Evolutionary conservation across 345 rosid species (phyloP), one percentile per base, ranked within the genome.

Genomic region (Gossypium herbaceum): DNA sequence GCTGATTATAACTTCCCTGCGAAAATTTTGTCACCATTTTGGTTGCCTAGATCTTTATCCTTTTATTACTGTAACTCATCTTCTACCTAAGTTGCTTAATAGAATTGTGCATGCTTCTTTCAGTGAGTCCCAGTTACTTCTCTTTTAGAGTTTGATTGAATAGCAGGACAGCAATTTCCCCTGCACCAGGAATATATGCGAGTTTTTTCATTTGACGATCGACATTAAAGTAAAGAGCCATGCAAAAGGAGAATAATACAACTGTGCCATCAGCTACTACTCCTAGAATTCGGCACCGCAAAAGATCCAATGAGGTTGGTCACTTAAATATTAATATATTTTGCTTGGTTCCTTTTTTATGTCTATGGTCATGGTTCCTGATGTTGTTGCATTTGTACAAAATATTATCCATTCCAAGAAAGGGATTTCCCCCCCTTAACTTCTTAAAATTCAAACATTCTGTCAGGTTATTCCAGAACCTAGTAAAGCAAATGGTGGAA

Each of bases 271-370:
- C 89, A 66, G 80, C 95, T 17, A 86, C 89, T 19, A 54, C 72
- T 44, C 76, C 76, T 62, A 84, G 91, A 74, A 62, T 81, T 76
- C 88, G 98, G 72, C 90, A 90, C 74, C 94, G 98, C 24, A 86
- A 70, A 81, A 90, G 93, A 51, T 79, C 90, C 60, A 84, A 44
- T 76, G 98, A 92, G 97, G 98, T 87, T 81, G 56, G 79, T 83
- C 68, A 15, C 27, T 56, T 41, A 25, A 44, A 24, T 44, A 1
- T 44, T 59, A 41, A 45, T 60, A 6, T 73, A n/a, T 47, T 73
- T 24, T 45, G 12, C 25, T 73, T n/a, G 13, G 9, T n/a, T n/a
- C 44, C 71, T 39, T 64, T 29, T 22, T 74, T 57, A 45, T 25
- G 48, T 74, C 43, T 64, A 43, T 64, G 34, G n/a, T 29, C 24